These are phyloP conservation scores for Linnemannia schmuckeri DNA, from an alignment of 192 early-diverging fungal genomes.

Conservation along the genomic window DNA sequence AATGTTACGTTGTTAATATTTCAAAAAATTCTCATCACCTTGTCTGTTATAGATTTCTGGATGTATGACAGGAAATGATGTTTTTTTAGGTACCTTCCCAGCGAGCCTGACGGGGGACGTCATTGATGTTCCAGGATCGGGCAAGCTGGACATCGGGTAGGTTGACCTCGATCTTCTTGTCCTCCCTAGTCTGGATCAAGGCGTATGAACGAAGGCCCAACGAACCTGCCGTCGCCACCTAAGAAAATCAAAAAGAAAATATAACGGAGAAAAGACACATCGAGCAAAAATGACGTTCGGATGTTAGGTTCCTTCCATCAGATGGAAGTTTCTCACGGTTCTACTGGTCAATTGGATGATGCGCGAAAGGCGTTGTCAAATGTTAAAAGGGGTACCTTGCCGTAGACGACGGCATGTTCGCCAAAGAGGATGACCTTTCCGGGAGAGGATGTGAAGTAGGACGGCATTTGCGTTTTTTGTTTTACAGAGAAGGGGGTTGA, in stretches of 20 bases:
- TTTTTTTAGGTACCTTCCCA: constrained; percentile 48
- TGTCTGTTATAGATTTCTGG: neutral
- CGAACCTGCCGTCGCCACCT: constrained; percentile 87
- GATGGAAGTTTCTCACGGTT: neutral
- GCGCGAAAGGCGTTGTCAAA: neutral
- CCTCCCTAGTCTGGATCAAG: constrained; percentile 65
- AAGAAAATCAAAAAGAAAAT: constrained; percentile 12
- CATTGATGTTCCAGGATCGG: constrained; percentile 44
- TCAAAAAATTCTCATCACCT: too few species aligned
- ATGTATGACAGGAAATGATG: neutral
- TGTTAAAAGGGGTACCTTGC: constrained; percentile 65
- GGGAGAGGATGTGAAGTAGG: constrained; percentile 81
- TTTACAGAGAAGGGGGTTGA: neutral
- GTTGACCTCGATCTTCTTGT: constrained; percentile 61
- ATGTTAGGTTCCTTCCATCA: neutral
- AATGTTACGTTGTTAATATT: neutral
- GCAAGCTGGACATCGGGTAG: constrained; percentile 76
- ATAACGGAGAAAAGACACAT: neutral
- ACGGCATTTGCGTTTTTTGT: constrained; percentile 14
- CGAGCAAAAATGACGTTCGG: neutral
- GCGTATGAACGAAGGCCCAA: constrained; percentile 83
- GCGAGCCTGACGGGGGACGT: constrained; percentile 39
- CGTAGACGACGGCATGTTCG: constrained; percentile 97
- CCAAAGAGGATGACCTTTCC: constrained; percentile 99
- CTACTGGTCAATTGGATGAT: neutral